Base-by-base conservation (phyloP, 805 yeast genomes). In the Wickerhamomyces canadensis region DNA sequence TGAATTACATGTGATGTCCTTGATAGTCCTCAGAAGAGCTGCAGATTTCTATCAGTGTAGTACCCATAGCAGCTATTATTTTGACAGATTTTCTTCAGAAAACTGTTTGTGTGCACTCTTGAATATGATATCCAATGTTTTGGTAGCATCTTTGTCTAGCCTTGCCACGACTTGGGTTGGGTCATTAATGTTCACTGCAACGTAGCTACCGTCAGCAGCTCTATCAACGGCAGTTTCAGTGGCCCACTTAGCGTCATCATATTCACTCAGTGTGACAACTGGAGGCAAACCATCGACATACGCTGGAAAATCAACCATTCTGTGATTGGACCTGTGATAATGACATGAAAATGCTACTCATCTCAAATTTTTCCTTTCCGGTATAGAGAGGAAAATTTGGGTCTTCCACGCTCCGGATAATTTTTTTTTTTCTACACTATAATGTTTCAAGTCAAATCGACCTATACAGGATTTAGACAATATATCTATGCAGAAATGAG, bases 161-260 rank as follows among this genome's bases (percentile, higher is more conserved):
- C 38, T 48, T 9, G 76, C 78, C 30, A 74, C 68, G n/a, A 64
- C 58, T 22, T 64, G 56, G 5, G 55, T 58, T 6, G 73, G 72
- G 15, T 60, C 53, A 33, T 70, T 59, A 65, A 72, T 66, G 38
- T 65, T 62, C 12, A 74, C 77, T 5, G 67, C 69, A 8, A 67
- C 65, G 42, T 64, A 74, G 13, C n/a, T 51, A 55, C 13, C 54
- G 49, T 33, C 41, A n/a, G n/a, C 33, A 3, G 51, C 37, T 21
- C 36, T 41, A 48, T 74, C 80, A 8, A 74, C 62, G 41, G 78
- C 74, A 4, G 79, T 72, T 27, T 66, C 57, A 5, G 52, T 45
- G 1, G 76, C 75, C 80, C 79, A 74, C 10, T 61, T 53, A 4
- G 78, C 78, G n/a, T 42, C 56, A 39, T 74, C 80, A 45, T 73